Evolutionary conservation across 805 yeast species (phyloP), one percentile per base, ranked within the genome.

Genomic region (Monosporozyma unispora): DNA sequence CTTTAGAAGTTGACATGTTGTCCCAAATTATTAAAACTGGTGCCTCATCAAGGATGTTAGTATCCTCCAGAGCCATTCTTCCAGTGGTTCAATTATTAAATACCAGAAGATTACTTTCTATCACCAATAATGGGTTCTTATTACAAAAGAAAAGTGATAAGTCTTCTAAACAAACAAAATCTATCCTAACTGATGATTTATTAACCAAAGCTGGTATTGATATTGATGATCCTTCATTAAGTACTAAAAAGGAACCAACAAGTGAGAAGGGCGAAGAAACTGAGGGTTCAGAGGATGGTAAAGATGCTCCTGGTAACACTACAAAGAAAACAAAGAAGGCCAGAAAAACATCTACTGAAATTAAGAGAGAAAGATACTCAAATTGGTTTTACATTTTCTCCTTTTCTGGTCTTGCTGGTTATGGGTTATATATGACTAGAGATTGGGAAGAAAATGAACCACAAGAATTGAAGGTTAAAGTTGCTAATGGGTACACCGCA

Each of bases 141-240:
- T 29, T 52, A 16, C 51, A 54, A 48, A 52, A 60, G 31, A 45
- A 50, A 14, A 51, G 52, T 14, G 52, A 50, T 39, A 48, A 52
- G 6, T 53, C 21, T 9, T 35, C 39, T 6, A 35, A 57, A 41
- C 58, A 59, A 50, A 66, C 71, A 39, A 63, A 77, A 54, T 76
- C 86, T 18, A 77, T 89, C 56, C 72, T 90, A 54, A 81, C 84
- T 45, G 96, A 90, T 53, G 96, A 89, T 61, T 60, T 89, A 60
- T 74, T 90, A 51, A 82, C 84, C 29, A 80, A 81, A 59, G 96
- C 96, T 11, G 96, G 96, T 37, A 79, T 89, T 50, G 91, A 87
- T 50, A 64, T 72, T 3, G 78, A 77, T 29, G 69, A 52, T 25
- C 49, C 65, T 8, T 48, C 59, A n/a, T 56, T 57, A 21, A 53